A percentile compares a stretch with the other conserved stretches of the same genome.
Evolutionary conservation across 2,329 filamentous ascomycete genomes (phyloP).

Genomic region (Stemphylium beticola): DNA sequence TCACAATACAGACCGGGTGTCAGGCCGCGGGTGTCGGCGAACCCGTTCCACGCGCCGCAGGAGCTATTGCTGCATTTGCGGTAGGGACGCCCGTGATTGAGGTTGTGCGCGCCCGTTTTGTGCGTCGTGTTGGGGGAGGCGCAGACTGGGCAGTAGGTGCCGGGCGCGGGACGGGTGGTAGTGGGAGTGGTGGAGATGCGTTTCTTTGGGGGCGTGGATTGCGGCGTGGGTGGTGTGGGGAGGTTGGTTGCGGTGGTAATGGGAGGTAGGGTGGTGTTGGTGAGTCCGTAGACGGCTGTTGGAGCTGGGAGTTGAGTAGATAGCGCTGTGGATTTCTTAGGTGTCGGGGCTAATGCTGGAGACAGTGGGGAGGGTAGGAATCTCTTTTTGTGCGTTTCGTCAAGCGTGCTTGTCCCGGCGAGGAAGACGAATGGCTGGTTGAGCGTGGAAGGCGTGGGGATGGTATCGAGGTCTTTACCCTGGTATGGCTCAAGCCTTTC

Average conservation of each 20-base stretch:
- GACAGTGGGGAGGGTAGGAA: background rate
- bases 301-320: background rate
- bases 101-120: background rate
- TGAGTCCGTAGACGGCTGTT: background rate
- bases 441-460: background rate
- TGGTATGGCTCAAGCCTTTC: background rate
- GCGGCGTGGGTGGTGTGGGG: background rate
- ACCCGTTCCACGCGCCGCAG: slow-evolving; percentile 7
- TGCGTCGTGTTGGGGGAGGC: background rate
- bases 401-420: background rate
- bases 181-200: background rate
- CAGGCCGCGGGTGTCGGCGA: slow-evolving; percentile 1
- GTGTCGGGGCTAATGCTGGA: background rate
- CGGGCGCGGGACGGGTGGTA: background rate
- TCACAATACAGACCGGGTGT: background rate
- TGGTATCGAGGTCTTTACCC: background rate
- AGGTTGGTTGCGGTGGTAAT: background rate
- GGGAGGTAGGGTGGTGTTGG: background rate
- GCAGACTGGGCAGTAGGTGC: slow-evolving; percentile 1
- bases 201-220: background rate
- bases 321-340: background rate
- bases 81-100: background rate
- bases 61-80: background rate
- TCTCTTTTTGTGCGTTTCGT: background rate
- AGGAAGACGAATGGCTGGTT: background rate